Percentiles rank a stretch among this genome's conserved stretches.
Evolutionary conservation across 495 filamentous ascomycete species (phyloP).

Genomic region (Lepidopterella palustris): DNA sequence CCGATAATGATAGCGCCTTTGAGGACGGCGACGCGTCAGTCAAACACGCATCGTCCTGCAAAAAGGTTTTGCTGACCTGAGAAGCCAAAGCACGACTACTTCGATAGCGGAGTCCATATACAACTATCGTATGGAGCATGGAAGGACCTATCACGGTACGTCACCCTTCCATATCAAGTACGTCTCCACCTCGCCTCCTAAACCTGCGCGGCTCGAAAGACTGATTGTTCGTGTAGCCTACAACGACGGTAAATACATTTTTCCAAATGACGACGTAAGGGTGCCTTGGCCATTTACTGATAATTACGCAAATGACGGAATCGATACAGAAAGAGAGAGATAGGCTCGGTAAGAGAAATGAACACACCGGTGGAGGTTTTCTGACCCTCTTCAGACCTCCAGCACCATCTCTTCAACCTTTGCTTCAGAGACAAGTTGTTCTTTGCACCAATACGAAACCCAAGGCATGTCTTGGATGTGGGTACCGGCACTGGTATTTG

Average conservation of each 20-base stretch:
- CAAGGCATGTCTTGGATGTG: constrained; percentile 32
- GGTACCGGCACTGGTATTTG: constrained; percentile 38
- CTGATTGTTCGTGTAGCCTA: constrained; percentile 14
- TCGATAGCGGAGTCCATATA: constrained; percentile 29
- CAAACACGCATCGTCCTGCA: background rate
- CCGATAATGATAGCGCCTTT: constrained; percentile 1
- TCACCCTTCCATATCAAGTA: background rate
- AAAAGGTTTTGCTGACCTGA: background rate
- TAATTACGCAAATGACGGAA: background rate
- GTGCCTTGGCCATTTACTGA: background rate
- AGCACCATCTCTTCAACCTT: constrained; percentile 54
- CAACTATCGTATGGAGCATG: constrained; percentile 29
- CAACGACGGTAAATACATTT: constrained; percentile 37
- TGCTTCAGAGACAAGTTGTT: constrained; percentile 46
- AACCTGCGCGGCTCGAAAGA: background rate
- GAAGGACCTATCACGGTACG: constrained; percentile 33
- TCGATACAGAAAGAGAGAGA: constrained; percentile 33
- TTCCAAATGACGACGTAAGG: constrained; percentile 47
- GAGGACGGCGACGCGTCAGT: background rate
- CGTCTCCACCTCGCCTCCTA: background rate
- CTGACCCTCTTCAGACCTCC: constrained; percentile 43
- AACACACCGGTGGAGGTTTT: background rate
- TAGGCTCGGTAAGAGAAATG: constrained; percentile 18
- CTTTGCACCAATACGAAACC: constrained; percentile 43
- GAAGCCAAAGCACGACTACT: constrained; percentile 26